A percentile compares a stretch with the other conserved stretches of the same genome.
Conservation (phyloP, 2,329 filamentous ascomycete genomes). For the Herpotrichia juniperi region DNA sequence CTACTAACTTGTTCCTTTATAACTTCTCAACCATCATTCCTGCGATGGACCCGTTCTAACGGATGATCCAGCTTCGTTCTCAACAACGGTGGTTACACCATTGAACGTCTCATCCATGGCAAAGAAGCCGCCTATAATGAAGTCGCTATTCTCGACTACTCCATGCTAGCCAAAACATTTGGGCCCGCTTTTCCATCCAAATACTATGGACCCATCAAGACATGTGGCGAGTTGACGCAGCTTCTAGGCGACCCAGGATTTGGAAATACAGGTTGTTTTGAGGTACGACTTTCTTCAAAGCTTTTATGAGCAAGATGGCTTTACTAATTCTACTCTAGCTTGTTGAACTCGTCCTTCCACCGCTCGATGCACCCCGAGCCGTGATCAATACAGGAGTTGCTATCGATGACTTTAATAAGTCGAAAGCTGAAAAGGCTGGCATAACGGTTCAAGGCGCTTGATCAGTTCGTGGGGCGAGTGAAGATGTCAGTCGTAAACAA, state of each 20-base stretch:
- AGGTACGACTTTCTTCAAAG: neutral
- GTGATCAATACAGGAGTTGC: conserved; percentile 17
- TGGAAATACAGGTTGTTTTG: neutral
- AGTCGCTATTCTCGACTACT: conserved; percentile 10
- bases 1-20: too few relatives aligned
- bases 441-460: too few relatives aligned
- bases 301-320: neutral
- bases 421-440: conserved; percentile 1
- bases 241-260: conserved; percentile 9
- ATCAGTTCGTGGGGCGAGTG: too few relatives aligned
- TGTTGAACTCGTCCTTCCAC: conserved; percentile 21
- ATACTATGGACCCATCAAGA: conserved; percentile 22
- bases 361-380: conserved; percentile 21
- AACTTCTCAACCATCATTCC: neutral
- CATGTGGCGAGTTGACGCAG: conserved; percentile 10
- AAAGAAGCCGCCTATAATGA: conserved; percentile 10
- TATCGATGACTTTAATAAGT: conserved; percentile 12
- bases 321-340: conserved; percentile 12
- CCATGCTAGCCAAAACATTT: conserved; percentile 8
- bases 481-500: too few relatives aligned
- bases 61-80: conserved; percentile 27
- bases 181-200: conserved; percentile 9
- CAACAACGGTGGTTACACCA: conserved; percentile 47
- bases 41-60: neutral
- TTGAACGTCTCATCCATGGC: conserved; percentile 45